Evolutionary conservation across 2,329 filamentous ascomycete genomes (phyloP).

Genomic region (Penicillium paneum): DNA sequence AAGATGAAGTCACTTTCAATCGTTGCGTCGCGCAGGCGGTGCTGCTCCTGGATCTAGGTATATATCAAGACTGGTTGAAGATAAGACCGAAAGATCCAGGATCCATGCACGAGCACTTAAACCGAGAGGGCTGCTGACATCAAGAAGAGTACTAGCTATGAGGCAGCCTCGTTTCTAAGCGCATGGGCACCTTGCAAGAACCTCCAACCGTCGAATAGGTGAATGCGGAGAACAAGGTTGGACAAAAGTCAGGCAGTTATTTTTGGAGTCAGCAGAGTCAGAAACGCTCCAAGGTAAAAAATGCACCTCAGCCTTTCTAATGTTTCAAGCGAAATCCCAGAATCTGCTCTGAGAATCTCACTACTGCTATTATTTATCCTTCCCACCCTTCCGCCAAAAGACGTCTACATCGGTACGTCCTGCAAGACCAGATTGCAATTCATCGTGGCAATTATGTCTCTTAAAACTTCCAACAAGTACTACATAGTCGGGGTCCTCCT

Average conservation of each 20-base stretch:
- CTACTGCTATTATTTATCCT: background rate
- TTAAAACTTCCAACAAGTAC: slow-evolving; percentile 12
- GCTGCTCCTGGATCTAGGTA: background rate
- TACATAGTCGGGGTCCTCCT: slow-evolving; percentile 41
- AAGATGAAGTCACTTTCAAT: background rate
- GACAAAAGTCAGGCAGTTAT: slow-evolving; percentile 13
- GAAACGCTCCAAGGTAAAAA: slow-evolving; percentile 11
- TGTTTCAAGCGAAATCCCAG: background rate
- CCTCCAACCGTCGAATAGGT: background rate
- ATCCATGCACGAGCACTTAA: background rate
- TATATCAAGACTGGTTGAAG: background rate
- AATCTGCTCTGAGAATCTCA: background rate
- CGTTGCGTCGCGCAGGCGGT: background rate
- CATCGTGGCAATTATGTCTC: slow-evolving; percentile 9
- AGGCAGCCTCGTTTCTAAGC: background rate
- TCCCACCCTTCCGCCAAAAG: background rate
- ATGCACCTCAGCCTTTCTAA: background rate
- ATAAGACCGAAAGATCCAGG: background rate
- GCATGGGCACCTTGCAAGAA: background rate
- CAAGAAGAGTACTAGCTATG: background rate
- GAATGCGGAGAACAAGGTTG: slow-evolving; percentile 7
- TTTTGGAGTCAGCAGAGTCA: slow-evolving; percentile 7
- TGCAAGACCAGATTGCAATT: background rate
- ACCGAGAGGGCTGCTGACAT: no score
- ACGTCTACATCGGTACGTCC: background rate